These are phyloP conservation scores for Rosa persica DNA, from an alignment of 306 rosid genomes.

Conservation along the genomic window DNA sequence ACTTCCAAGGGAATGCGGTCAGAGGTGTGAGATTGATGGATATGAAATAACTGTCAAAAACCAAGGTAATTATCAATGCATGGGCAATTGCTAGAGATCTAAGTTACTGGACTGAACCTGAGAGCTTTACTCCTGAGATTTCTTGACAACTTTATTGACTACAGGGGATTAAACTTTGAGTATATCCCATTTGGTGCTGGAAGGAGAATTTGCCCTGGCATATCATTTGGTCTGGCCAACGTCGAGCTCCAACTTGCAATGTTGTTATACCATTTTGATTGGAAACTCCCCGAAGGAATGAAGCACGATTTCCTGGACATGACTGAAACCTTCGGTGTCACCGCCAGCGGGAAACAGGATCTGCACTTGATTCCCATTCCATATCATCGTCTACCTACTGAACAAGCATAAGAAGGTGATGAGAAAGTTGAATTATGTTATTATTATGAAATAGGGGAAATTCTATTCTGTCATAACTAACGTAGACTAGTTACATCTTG, in stretches of 20 bases:
- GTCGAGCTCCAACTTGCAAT: background rate
- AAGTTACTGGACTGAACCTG: background rate
- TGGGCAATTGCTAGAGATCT: background rate
- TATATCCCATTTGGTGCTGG: background rate
- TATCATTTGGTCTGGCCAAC: background rate
- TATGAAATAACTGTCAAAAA: too few species aligned
- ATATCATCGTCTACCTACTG: background rate
- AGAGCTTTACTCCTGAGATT: background rate
- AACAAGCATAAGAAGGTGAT: background rate
- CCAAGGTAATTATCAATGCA: too few species aligned
- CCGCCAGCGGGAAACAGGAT: background rate
- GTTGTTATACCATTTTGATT: background rate
- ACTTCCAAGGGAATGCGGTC: background rate
- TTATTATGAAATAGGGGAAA: too few species aligned
- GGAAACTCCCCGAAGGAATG: background rate
- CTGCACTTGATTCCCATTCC: background rate
- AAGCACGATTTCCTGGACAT: background rate
- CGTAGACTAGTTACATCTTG: too few species aligned
- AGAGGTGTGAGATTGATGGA: background rate
- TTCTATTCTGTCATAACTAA: too few species aligned
- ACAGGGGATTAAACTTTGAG: background rate
- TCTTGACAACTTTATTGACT: background rate
- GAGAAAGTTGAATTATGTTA: too few species aligned
- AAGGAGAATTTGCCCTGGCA: background rate
- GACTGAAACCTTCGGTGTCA: background rate